phyloP scores from a whole-genome alignment of 1,284 basidiomycete genomes.

The Pisolithus thermaeus region DNA sequence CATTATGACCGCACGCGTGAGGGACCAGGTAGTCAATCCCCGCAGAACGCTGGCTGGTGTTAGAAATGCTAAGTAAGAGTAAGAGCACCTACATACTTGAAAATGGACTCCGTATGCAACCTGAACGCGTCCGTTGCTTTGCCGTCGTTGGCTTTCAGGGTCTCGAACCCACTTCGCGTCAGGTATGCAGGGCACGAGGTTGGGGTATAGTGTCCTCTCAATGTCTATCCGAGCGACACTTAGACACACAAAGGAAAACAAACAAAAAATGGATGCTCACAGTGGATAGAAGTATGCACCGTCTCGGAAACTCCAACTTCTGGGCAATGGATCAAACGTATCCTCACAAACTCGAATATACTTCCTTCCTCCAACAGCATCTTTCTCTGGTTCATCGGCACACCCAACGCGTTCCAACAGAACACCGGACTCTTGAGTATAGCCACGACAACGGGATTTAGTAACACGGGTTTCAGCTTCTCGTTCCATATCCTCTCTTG shows the following conservation, averaged over 20 bases:
- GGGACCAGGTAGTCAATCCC: slow-evolving; percentile 45
- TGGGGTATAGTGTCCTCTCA: slow-evolving; percentile 61
- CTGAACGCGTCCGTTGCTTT: slow-evolving; percentile 59
- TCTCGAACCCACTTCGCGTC: slow-evolving; percentile 59
- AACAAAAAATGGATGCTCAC: slow-evolving; percentile 25
- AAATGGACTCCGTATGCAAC: slow-evolving; percentile 74
- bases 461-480: slow-evolving; percentile 57
- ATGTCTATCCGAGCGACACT: slow-evolving; percentile 31
- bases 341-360: slow-evolving; percentile 55
- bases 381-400: slow-evolving; percentile 71
- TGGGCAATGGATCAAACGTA: slow-evolving; percentile 61
- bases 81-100: slow-evolving; percentile 46
- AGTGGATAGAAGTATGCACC: slow-evolving; percentile 69
- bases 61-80: background rate
- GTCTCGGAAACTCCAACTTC: slow-evolving; percentile 44
- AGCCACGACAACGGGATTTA: slow-evolving; percentile 61
- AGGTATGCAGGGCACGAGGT: slow-evolving; percentile 73
- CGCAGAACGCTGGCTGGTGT: slow-evolving; percentile 43
- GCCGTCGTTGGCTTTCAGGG: slow-evolving; percentile 46
- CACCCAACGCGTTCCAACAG: slow-evolving; percentile 81
- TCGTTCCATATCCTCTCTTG: slow-evolving; percentile 65
- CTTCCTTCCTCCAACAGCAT: slow-evolving; percentile 64
- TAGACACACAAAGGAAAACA: no score
- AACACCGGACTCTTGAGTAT: slow-evolving; percentile 63
- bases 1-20: slow-evolving; percentile 73